Conservation (phyloP, 768 basidiomycete species). For the Exidia glandulosa region DNA sequence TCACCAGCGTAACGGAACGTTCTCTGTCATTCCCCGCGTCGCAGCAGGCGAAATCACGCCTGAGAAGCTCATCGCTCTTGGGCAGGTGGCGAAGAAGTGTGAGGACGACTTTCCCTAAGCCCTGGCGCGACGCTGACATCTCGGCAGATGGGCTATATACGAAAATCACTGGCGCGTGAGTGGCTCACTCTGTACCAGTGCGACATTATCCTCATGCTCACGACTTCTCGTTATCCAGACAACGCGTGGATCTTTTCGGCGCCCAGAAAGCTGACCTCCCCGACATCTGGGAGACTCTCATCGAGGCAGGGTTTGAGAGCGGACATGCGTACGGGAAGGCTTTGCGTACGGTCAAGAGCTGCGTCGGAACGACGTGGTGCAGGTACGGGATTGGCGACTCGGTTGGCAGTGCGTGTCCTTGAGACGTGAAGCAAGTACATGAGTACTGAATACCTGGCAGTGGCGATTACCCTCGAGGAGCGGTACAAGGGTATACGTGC, state of each 20-base stretch:
- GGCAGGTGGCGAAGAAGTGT: constrained; percentile 57
- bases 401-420: constrained; percentile 35
- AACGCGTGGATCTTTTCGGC: constrained; percentile 63
- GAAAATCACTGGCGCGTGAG: constrained; percentile 36
- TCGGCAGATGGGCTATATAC: constrained; percentile 45
- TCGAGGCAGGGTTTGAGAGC: constrained; percentile 58
- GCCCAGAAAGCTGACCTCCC: constrained; percentile 60
- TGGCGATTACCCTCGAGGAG: constrained; percentile 61
- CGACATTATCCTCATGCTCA: too few species aligned
- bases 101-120: neutral
- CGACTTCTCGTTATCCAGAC: constrained; percentile 23
- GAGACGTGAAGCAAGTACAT: neutral
- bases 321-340: constrained; percentile 66
- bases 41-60: constrained; percentile 63
- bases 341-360: constrained; percentile 65
- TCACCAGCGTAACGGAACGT: constrained; percentile 57
- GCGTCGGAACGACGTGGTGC: constrained; percentile 55
- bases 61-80: constrained; percentile 53
- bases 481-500: constrained; percentile 59
- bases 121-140: neutral
- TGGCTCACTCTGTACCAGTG: neutral
- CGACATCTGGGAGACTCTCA: constrained; percentile 46
- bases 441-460: constrained; percentile 10
- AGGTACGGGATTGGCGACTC: constrained; percentile 66
- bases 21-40: constrained; percentile 61